Percentiles rank a stretch among this genome's conserved stretches.
Evolutionary conservation across 2,329 filamentous ascomycete genomes (phyloP).

Genomic region (Aureobasidium musti): DNA sequence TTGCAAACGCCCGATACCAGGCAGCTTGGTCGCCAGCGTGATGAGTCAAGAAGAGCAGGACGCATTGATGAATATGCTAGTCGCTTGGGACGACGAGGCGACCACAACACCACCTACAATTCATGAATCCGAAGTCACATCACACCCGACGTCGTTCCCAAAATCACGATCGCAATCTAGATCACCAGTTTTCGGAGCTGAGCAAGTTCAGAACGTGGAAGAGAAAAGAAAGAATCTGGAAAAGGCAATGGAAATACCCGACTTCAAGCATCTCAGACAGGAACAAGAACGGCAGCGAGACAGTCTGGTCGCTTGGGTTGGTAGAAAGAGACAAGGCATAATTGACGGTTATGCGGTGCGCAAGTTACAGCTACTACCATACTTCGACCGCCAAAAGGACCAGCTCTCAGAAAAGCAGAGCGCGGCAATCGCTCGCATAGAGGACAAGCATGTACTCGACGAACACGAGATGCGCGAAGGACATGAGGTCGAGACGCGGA

Average conservation of each 20-base stretch:
- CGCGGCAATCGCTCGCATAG: slow-evolving; percentile 45
- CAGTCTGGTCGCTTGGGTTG: slow-evolving; percentile 37
- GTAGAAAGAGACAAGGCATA: slow-evolving; percentile 34
- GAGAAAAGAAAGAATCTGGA: slow-evolving; percentile 33
- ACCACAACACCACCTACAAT: slow-evolving; percentile 20
- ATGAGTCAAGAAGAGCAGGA: slow-evolving; percentile 45
- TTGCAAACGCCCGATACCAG: slow-evolving; percentile 47
- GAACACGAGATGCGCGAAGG: slow-evolving; percentile 47
- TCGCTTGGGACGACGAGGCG: slow-evolving; percentile 39
- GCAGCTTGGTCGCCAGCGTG: slow-evolving; percentile 43
- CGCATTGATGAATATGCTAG: slow-evolving; percentile 39
- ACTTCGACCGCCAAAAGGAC: slow-evolving; percentile 30
- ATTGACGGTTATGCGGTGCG: slow-evolving; percentile 21
- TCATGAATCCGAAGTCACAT: background rate
- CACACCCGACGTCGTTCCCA: background rate
- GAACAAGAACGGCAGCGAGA: slow-evolving; percentile 39
- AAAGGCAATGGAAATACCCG: slow-evolving; percentile 34
- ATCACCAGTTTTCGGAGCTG: background rate
- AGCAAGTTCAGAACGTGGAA: background rate
- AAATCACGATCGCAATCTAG: slow-evolving; percentile 16
- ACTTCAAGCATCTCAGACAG: slow-evolving; percentile 36
- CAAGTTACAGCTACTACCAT: slow-evolving; percentile 15
- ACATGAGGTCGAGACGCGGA: slow-evolving; percentile 47
- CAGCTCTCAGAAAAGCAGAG: slow-evolving; percentile 38
- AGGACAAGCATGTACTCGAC: slow-evolving; percentile 49